phyloP scores from a whole-genome alignment of 352 stramenopile genomes.

The Pythium folliculosum region DNA sequence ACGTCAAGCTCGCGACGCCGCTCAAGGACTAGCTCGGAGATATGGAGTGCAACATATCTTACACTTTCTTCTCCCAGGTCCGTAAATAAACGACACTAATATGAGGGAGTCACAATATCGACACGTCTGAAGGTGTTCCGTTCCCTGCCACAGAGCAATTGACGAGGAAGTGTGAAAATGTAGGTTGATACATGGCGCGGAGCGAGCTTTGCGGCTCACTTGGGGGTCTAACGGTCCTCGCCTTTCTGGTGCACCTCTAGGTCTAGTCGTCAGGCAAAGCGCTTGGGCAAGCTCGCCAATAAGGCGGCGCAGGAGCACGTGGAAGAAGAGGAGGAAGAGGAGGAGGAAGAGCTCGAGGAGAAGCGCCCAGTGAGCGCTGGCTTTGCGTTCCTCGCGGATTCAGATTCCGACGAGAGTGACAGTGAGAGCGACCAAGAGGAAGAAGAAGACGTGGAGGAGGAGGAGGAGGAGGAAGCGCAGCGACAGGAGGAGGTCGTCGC shows the following conservation, averaged over 20 bases:
- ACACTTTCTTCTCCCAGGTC: neutral
- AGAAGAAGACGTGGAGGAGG: slow-evolving; percentile 36
- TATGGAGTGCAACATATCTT: slow-evolving; percentile 11
- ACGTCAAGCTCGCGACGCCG: slow-evolving; percentile 53
- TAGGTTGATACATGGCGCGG: slow-evolving; percentile 6
- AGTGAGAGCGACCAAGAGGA: slow-evolving; percentile 29
- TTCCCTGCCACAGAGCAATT: neutral
- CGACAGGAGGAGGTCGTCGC: slow-evolving; percentile 11
- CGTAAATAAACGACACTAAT: slow-evolving; percentile 17
- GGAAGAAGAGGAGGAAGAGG: slow-evolving; percentile 32
- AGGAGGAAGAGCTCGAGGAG: slow-evolving; percentile 50
- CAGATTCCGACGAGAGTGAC: slow-evolving; percentile 50
- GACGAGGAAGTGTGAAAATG: slow-evolving; percentile 10
- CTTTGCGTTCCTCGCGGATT: slow-evolving; percentile 76
- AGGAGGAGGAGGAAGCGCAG: slow-evolving; percentile 31
- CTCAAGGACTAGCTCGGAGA: slow-evolving; percentile 33
- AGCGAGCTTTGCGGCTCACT: neutral
- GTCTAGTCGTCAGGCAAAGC: slow-evolving; percentile 81
- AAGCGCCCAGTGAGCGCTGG: slow-evolving; percentile 55
- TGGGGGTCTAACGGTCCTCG: neutral
- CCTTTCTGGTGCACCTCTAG: slow-evolving; percentile 28
- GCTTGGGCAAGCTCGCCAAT: slow-evolving; percentile 49
- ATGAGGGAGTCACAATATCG: slow-evolving; percentile 8
- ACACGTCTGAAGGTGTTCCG: neutral
- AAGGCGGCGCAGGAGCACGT: slow-evolving; percentile 29